phyloP scores from a whole-genome alignment of 306 rosid species.

The Bauhinia variegata region DNA sequence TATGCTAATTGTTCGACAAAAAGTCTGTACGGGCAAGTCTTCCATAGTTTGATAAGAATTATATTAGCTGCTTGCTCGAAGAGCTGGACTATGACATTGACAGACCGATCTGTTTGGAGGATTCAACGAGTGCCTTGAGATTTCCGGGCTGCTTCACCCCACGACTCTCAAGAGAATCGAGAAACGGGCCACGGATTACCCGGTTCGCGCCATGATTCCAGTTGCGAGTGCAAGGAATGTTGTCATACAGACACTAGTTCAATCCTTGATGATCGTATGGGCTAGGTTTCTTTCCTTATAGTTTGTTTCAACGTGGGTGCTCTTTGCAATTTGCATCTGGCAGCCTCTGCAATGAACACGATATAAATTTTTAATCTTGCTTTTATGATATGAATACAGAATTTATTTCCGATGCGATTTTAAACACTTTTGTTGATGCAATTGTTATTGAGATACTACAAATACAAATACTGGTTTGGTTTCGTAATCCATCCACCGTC shows the following conservation, averaged over 20 bases:
- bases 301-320: too few species aligned
- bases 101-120: too few species aligned
- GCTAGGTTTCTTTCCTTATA: conserved; percentile 55
- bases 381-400: too few species aligned
- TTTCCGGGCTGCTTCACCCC: conserved; percentile 45
- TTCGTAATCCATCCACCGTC: too few species aligned
- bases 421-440: too few species aligned
- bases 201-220: conserved; percentile 61
- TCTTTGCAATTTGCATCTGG: too few species aligned
- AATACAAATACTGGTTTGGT: too few species aligned
- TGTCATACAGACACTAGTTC: conserved; percentile 59
- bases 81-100: too few species aligned
- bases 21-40: background rate
- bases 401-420: too few species aligned
- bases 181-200: conserved; percentile 58
- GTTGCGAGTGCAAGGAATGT: conserved; percentile 63
- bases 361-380: too few species aligned
- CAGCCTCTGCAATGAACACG: too few species aligned
- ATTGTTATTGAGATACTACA: too few species aligned
- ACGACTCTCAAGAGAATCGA: conserved; percentile 76
- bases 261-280: conserved; percentile 45
- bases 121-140: background rate
- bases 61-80: background rate
- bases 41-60: background rate
- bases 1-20: conserved; percentile 36